Evolutionary conservation across 257 asterid genomes (phyloP), one percentile per base, ranked within the genome.

Genomic region (Ballota nigra): DNA sequence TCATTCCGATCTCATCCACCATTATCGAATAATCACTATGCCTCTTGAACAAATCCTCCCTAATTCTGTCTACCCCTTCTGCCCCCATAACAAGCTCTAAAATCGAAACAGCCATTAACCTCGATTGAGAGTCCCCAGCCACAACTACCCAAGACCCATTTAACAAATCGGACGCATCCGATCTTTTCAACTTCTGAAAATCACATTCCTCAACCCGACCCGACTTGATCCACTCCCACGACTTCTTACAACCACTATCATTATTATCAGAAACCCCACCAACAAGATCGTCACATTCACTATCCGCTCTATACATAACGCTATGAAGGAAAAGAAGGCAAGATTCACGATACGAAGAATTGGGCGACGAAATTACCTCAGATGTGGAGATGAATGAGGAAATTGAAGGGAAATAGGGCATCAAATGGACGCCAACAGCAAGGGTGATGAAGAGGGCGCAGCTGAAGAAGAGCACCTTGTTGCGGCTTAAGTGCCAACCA

Each of bases 401-500:
- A 68, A 87, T 49, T 8, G 94, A 75, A 43, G 96, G 96, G 75
- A 95, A 87, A 79, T 86, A 95, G 3, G 97, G 98, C 80, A 88
- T 87, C 74, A 92, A 70, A 74, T 95, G 98, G 77, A 95, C 96
- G 71, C 97, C 87, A 53, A 95, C 94, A 56, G 99, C 96, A 20
- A 95, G 96, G n/a, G 98, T 88, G 60, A 95, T 92, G 85, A 95
- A 95, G 47, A 89, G 89, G 73, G 99, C 96, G 73, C 99, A 84
- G 79, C 99, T 95, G 86, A 95, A 95, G 76, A 95, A 89, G 26
- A 95, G 90, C 87, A 95, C 80, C 83, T 90, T 92, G 88, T 92
- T 95, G 31, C 99, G 96, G 78, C 98, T 95, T 79, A 95, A 78
- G 80, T 89, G 98, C 97, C 97, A 92, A 41, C 99, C 99, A 55